Evolutionary conservation across 345 rosid genomes (phyloP), one percentile per base, ranked within the genome.

Genomic region (Rubroshorea leprosula): DNA sequence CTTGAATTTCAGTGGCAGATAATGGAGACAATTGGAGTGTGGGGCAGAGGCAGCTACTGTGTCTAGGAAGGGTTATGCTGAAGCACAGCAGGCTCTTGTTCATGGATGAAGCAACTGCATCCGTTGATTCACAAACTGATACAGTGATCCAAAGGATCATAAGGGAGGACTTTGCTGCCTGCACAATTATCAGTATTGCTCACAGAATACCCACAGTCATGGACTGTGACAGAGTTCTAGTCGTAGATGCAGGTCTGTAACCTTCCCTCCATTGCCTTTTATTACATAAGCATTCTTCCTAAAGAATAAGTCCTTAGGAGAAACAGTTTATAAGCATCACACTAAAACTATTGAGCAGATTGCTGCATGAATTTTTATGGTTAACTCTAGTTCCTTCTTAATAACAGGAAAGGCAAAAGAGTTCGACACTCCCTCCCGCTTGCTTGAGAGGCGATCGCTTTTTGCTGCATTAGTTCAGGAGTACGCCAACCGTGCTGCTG

Each of bases 21-120:
- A 83, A 66, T 63, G 97, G 99, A 0, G 99, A 92, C 48, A 92
- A 92, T 65, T 92, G 97, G 99, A 92, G 99, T 46, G 93, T 92
- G 67, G 99, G 99, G 47, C 99, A 89, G 63, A 86, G 97, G 63
- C 99, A 92, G 62, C 95, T 92, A 58, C 78, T 92, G 0, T 92
- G 99, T 66, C 64, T 92, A 57, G 99, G 91, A 6, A 81, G 99
- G 58, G 96, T 92, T 2, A 80, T 89, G 96, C 76, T 92, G 50
- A 92, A 89, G 73, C 89, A 68, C 29, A 84, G 96, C 73, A 73
- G 83, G 15, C 83, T 89, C 45, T 41, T 89, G 76, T 86, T 92
- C 61, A 77, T 92, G 81, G 97, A 92, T 57, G 99, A 92, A 72
- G 99, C 99, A 2, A 92, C 99, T 0, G 97, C 99, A 54, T 92